These are phyloP conservation scores for Neofusicoccum umdonicola DNA, from an alignment of 2,329 filamentous ascomycete species.

Conservation along the genomic window DNA sequence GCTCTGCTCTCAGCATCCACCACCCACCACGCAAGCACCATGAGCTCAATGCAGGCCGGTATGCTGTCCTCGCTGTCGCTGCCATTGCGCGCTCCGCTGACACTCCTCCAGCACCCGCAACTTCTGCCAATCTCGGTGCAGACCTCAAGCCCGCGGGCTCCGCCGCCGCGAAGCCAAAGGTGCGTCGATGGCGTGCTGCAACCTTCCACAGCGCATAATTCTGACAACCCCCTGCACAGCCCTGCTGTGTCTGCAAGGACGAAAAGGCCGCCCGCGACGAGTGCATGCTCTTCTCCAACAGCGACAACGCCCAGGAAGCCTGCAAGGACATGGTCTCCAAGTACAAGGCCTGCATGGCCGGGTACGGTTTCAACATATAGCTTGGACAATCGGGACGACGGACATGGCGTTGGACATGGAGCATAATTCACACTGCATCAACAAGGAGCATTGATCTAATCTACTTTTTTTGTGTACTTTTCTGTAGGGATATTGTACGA, in stretches of 20 bases:
- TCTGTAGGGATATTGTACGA: constrained; percentile 6
- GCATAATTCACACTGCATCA: constrained; percentile 32
- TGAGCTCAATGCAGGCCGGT: constrained; percentile 34
- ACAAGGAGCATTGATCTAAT: constrained; percentile 1
- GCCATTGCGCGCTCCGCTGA: neutral
- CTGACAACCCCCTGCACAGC: constrained; percentile 53
- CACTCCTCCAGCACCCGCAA: constrained; percentile 13
- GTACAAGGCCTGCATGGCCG: constrained; percentile 89
- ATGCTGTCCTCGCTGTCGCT: neutral
- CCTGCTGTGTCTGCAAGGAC: constrained; percentile 96
- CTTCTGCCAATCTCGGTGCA: constrained; percentile 44
- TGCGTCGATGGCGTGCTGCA: constrained; percentile 22
- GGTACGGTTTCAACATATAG: constrained; percentile 76
- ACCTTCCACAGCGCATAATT: neutral
- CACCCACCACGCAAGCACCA: constrained; percentile 19
- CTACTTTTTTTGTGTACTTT: neutral
- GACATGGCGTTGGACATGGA: constrained; percentile 28
- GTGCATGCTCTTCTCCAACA: constrained; percentile 96
- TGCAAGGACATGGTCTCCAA: constrained; percentile 79
- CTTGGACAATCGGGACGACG: neutral
- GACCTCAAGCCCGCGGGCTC: constrained; percentile 43
- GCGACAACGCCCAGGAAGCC: constrained; percentile 76
- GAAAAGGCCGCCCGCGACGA: constrained; percentile 92
- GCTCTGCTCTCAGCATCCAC: neutral
- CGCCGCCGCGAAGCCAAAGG: constrained; percentile 45